A percentile compares a stretch with the other conserved stretches of the same genome.
phyloP scores from a whole-genome alignment of 768 basidiomycete species.

The Basidioascus undulatus region DNA sequence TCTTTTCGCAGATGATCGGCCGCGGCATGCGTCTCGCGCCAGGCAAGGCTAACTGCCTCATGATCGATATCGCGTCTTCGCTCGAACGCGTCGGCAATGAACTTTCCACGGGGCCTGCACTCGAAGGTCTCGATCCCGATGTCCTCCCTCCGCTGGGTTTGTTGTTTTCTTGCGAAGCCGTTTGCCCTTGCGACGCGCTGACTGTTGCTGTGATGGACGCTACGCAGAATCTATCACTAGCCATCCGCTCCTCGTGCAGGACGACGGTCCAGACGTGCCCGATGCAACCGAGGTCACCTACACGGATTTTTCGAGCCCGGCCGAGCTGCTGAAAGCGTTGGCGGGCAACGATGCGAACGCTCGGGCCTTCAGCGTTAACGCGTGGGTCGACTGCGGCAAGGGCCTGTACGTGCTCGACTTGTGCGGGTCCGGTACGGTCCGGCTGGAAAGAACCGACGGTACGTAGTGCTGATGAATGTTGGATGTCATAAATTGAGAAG shows the following conservation, averaged over 20 bases:
- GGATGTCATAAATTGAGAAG: background rate
- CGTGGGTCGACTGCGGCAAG: constrained; percentile 61
- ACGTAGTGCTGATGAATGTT: no score
- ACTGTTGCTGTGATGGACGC: no score
- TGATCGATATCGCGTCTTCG: constrained; percentile 79
- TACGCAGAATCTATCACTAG: no score
- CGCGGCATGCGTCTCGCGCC: constrained; percentile 75
- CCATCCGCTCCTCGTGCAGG: no score
- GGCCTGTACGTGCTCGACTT: constrained; percentile 50
- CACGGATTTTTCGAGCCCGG: constrained; percentile 23
- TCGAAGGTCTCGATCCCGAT: constrained; percentile 29
- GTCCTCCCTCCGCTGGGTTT: background rate
- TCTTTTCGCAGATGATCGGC: constrained; percentile 90
- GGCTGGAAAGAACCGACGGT: constrained; percentile 17
- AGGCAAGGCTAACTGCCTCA: constrained; percentile 57
- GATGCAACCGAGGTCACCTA: constrained; percentile 34
- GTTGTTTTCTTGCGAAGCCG: constrained; percentile 21
- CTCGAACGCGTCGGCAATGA: constrained; percentile 28
- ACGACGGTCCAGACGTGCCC: constrained; percentile 27
- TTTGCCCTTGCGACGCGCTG: background rate
- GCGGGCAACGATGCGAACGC: background rate
- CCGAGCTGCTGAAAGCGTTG: background rate
- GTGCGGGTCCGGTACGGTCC: constrained; percentile 42
- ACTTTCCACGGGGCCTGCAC: constrained; percentile 37
- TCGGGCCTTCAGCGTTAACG: constrained; percentile 26